Evolutionary conservation across 2,329 filamentous ascomycete genomes (phyloP).

Genomic region (Ophiostoma perfectum): DNA sequence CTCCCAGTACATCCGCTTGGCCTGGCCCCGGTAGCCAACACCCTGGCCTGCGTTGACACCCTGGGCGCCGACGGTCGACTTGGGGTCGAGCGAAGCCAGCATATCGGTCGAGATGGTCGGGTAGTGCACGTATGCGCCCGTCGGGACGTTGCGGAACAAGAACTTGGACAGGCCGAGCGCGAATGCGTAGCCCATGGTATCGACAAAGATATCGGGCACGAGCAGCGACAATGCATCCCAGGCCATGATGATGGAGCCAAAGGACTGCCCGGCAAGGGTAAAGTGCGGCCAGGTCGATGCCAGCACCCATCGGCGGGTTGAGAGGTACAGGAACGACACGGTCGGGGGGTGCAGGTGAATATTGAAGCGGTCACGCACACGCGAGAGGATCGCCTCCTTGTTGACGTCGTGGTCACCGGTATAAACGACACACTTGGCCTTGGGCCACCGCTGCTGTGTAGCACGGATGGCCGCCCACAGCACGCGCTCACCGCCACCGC

Average conservation of each 20-base stretch:
- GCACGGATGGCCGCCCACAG: slow-evolving; percentile 93
- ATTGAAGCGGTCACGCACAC: slow-evolving; percentile 83
- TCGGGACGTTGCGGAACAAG: slow-evolving; percentile 74
- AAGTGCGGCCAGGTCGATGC: slow-evolving; percentile 85
- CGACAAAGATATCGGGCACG: slow-evolving; percentile 88
- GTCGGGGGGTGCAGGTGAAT: slow-evolving; percentile 80
- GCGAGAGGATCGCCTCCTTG: slow-evolving; percentile 70
- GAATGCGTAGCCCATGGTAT: slow-evolving; percentile 98
- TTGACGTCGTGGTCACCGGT: slow-evolving; percentile 88
- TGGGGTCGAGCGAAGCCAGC: slow-evolving; percentile 73
- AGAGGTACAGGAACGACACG: slow-evolving; percentile 83
- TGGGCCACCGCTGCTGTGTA: slow-evolving; percentile 82
- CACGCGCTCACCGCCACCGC: slow-evolving; percentile 90
- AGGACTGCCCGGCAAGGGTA: slow-evolving; percentile 86
- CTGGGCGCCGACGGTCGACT: slow-evolving; percentile 51
- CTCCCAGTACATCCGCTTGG: slow-evolving; percentile 81
- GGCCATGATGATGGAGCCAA: slow-evolving; percentile 80
- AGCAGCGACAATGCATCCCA: slow-evolving; percentile 91
- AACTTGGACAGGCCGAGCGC: slow-evolving; percentile 74
- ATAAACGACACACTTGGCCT: slow-evolving; percentile 85
- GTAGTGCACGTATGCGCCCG: slow-evolving; percentile 93
- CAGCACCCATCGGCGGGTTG: slow-evolving; percentile 79
- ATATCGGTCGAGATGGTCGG: slow-evolving; percentile 98
- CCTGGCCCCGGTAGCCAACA: slow-evolving; percentile 60
- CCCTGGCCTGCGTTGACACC: slow-evolving; percentile 83